Conservation (phyloP, 257 asterid genomes). For the Ajuga chamaepitys region DNA sequence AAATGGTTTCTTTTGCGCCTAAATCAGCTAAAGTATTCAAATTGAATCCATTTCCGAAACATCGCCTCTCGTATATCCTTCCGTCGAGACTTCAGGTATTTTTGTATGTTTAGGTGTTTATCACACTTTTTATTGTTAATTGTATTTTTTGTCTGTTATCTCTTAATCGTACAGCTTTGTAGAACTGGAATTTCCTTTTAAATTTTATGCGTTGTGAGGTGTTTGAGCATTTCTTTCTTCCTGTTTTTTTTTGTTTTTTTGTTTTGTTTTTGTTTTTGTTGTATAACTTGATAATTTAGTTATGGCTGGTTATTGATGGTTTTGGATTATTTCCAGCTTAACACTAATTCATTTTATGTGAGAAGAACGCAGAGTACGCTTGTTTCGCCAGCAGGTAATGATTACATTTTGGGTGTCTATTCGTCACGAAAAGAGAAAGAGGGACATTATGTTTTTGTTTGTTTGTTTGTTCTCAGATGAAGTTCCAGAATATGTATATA, state of each 20-base stretch:
- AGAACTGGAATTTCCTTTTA: background rate
- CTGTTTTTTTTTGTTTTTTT: background rate
- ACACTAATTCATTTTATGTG: constrained; percentile 26
- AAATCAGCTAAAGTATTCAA: constrained; percentile 22
- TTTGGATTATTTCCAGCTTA: constrained; percentile 14
- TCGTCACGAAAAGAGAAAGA: background rate
- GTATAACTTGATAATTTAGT: background rate
- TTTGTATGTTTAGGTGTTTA: background rate
- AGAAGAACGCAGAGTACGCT: constrained; percentile 31
- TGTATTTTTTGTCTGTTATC: background rate
- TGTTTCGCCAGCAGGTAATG: constrained; percentile 43
- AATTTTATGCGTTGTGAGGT: background rate
- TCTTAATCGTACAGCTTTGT: too few relatives aligned
- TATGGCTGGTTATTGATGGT: background rate
- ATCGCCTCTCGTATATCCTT: constrained; percentile 25
- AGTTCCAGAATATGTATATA: constrained; percentile 42
- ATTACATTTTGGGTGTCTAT: background rate
- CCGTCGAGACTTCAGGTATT: constrained; percentile 32
- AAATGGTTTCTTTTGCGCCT: constrained; percentile 34
- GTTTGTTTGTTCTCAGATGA: constrained; percentile 29
- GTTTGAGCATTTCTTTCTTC: background rate
- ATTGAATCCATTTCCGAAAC: constrained; percentile 13
- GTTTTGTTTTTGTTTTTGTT: too few relatives aligned
- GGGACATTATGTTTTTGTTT: background rate
- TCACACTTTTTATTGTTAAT: background rate